phyloP scores from a whole-genome alignment of 371 early-diverging fungal species.

The Zopfochytrium polystomum region DNA sequence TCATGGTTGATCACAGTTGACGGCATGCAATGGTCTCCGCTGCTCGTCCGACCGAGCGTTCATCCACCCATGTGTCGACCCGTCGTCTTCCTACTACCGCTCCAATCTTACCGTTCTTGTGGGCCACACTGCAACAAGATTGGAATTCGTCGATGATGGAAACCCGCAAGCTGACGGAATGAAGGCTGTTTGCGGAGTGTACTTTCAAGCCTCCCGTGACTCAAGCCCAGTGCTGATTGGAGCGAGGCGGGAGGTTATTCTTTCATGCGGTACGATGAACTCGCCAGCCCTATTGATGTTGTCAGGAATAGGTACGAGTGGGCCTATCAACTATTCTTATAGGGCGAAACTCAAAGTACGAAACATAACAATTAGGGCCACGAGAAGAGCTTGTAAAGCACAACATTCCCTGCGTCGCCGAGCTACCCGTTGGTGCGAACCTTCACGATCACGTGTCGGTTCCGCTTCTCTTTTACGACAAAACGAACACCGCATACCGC shows the following conservation, averaged over 20 bases:
- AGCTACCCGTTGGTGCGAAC: slow-evolving; percentile 44
- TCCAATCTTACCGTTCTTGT: slow-evolving; percentile 19
- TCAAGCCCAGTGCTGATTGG: slow-evolving; percentile 10
- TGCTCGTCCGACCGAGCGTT: slow-evolving; percentile 9
- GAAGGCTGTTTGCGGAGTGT: neutral
- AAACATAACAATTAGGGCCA: slow-evolving; percentile 31
- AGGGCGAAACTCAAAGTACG: slow-evolving; percentile 4
- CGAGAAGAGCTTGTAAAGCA: slow-evolving; percentile 21
- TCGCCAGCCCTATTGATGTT: slow-evolving; percentile 30
- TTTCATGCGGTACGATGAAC: slow-evolving; percentile 45
- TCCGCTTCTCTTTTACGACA: slow-evolving; percentile 12
- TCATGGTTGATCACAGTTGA: too few species aligned
- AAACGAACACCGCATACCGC: slow-evolving; percentile 5
- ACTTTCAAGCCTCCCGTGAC: neutral
- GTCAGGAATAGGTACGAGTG: slow-evolving; percentile 19
- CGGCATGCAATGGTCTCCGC: slow-evolving; percentile 6
- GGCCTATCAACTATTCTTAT: neutral
- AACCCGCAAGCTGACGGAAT: slow-evolving; percentile 6
- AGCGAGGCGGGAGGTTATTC: slow-evolving; percentile 35
- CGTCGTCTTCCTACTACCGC: neutral
- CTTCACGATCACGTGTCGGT: slow-evolving; percentile 43
- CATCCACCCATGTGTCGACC: slow-evolving; percentile 8
- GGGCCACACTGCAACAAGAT: neutral
- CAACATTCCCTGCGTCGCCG: slow-evolving; percentile 22
- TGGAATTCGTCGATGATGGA: neutral